Conservation (phyloP, 2,329 filamentous ascomycete species). For the Ilyonectria destructans region DNA sequence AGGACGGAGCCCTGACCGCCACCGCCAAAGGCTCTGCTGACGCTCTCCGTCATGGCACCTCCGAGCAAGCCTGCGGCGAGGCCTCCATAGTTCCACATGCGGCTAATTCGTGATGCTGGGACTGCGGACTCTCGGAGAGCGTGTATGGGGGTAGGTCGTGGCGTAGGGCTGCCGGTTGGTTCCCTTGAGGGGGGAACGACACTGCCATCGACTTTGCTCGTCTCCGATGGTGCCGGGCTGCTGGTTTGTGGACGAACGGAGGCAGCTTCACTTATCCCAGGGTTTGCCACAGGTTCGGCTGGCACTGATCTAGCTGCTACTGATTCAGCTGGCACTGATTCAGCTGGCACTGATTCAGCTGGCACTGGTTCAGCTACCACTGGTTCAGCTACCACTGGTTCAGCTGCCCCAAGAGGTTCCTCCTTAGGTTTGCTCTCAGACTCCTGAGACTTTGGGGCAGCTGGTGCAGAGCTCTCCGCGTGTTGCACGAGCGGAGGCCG, state of each 20-base stretch:
- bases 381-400: background rate
- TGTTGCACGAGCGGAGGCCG: slow-evolving; percentile 42
- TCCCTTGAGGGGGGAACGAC: slow-evolving; percentile 50
- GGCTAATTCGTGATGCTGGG: slow-evolving; percentile 87
- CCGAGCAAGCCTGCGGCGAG: slow-evolving; percentile 96
- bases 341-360: background rate
- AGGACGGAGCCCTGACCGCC: slow-evolving; percentile 82
- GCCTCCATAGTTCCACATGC: slow-evolving; percentile 95
- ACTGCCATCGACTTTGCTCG: slow-evolving; percentile 36
- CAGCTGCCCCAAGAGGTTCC: background rate
- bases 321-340: background rate
- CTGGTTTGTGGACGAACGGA: slow-evolving; percentile 17
- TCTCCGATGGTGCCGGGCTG: slow-evolving; percentile 13
- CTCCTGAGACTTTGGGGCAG: slow-evolving; percentile 23
- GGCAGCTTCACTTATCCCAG: background rate
- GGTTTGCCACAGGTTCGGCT: slow-evolving; percentile 9
- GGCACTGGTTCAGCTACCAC: background rate
- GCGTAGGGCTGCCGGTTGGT: slow-evolving; percentile 32
- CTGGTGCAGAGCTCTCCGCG: slow-evolving; percentile 15
- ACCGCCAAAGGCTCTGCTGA: slow-evolving; percentile 85
- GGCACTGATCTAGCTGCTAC: background rate
- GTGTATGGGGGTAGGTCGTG: slow-evolving; percentile 63
- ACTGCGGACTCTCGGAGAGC: slow-evolving; percentile 91
- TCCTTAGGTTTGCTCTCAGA: slow-evolving; percentile 12
- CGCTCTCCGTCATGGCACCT: slow-evolving; percentile 87